Base-by-base conservation (phyloP, 148 eudicot species). In the Nyssa sinensis region DNA sequence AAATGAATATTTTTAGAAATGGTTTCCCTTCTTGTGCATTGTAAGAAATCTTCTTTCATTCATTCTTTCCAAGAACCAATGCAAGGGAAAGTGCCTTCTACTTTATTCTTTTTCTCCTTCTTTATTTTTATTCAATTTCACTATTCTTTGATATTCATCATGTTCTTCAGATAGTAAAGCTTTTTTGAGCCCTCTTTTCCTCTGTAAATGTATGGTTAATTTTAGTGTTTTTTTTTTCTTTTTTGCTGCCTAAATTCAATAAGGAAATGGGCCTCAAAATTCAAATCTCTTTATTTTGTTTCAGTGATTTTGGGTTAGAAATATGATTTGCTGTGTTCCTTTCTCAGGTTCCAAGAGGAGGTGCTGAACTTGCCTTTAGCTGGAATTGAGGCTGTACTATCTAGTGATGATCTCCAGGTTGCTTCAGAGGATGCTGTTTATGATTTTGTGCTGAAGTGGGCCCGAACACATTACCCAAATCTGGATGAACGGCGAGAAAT, bases 351-450 rank as follows among this genome's bases (percentile, higher is more conserved):
- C 73, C 90, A 79, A 59, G 87, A 86, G 31, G 93, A 93, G 81
- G 86, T 93, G 32, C 81, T 87, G 78, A 81, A 78, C 23, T 83
- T 87, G 75, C 91, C 90, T 24, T 83, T 88, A 27, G 87, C 86
- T 33, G 95, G 91, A 72, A 80, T 93, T 32, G 91, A 90, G 80
- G 91, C 88, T 0, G 81, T 93, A 16, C 58, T 93, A 25, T 84
- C 89, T 1, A 87, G 91, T 74, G 86, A 88, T 76, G 90, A 86
- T 72, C 91, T 93, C 33, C 88, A 85, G 79, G 84, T 93, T 47
- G 93, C 89, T 49, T 87, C 93, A 57, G 97, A 93, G 76, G 97
- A 93, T 62, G 84, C 79, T 8, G 90, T 88, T 5, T 93, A 88
- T 24, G 96, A 93, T 78, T 83, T 90, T 24, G 78, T 79, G 0